These are phyloP conservation scores for Stentor coeruleus DNA, from an alignment of 73 alveolate species.

Conservation along the genomic window DNA sequence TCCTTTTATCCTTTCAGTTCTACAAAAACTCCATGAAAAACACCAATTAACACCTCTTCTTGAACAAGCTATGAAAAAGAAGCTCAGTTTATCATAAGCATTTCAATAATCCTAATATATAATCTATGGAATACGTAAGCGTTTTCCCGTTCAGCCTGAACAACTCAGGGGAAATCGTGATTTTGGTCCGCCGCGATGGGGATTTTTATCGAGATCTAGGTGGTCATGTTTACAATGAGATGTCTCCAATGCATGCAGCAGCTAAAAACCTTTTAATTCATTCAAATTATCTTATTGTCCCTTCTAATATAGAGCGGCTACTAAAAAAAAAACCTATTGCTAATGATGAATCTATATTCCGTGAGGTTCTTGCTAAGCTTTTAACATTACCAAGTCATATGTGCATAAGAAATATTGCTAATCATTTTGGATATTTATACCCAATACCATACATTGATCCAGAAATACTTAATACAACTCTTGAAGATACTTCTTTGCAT, in stretches of 20 bases:
- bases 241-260: conserved; percentile 18
- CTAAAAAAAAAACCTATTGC: conserved; percentile 8
- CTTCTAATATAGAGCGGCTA: conserved; percentile 11
- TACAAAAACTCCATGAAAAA: background rate
- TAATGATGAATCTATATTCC: conserved; percentile 1
- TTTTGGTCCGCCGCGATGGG: conserved; percentile 22
- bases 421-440: background rate
- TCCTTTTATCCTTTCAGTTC: background rate
- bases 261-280: background rate
- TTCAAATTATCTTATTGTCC: background rate
- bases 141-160: conserved; percentile 25
- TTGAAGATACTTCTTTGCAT: background rate
- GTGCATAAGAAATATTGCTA: conserved; percentile 13
- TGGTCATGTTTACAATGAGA: background rate
- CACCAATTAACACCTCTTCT: background rate
- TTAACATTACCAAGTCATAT: conserved; percentile 10
- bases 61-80: background rate
- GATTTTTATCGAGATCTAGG: conserved; percentile 19
- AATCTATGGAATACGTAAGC: conserved; percentile 8
- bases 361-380: conserved; percentile 6
- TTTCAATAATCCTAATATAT: no score
- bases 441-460: conserved; percentile 13
- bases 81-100: no score
- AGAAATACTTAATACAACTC: background rate
- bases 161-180: conserved; percentile 17